Percentiles rank a stretch among this genome's conserved stretches.
Evolutionary conservation across 441 rosid species (phyloP).

Genomic region (Macaranga tanarius): DNA sequence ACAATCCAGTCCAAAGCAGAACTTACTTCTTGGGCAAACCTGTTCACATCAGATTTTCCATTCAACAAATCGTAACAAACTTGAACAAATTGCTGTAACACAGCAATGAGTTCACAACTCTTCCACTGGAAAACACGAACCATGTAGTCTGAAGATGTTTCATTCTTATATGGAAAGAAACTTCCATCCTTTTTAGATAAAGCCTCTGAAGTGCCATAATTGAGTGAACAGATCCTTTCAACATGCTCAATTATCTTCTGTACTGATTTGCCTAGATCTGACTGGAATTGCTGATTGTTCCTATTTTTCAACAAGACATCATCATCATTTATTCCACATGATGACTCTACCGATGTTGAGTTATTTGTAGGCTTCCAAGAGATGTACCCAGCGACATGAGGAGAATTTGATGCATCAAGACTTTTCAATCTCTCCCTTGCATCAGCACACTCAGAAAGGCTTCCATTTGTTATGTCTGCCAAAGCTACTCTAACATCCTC

Average conservation of each 20-base stretch:
- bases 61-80: slow-evolving; percentile 58
- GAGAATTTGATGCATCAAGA: slow-evolving; percentile 17
- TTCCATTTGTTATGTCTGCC: slow-evolving; percentile 34
- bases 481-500: slow-evolving; percentile 65
- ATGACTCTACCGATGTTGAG: slow-evolving; percentile 26
- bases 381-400: slow-evolving; percentile 29
- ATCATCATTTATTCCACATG: slow-evolving; percentile 23
- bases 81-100: slow-evolving; percentile 55
- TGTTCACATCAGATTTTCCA: slow-evolving; percentile 47
- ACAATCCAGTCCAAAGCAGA: slow-evolving; percentile 73
- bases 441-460: slow-evolving; percentile 19
- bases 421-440: slow-evolving; percentile 20
- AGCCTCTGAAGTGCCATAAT: slow-evolving; percentile 24
- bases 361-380: slow-evolving; percentile 37
- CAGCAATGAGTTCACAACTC: slow-evolving; percentile 56
- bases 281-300: slow-evolving; percentile 24
- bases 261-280: slow-evolving; percentile 53
- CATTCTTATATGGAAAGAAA: slow-evolving; percentile 34
- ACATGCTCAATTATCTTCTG: slow-evolving; percentile 58
- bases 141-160: slow-evolving; percentile 50
- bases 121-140: slow-evolving; percentile 83
- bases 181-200: slow-evolving; percentile 38
- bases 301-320: slow-evolving; percentile 25
- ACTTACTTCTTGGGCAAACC: slow-evolving; percentile 61
- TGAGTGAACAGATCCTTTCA: slow-evolving; percentile 48